Conservation (phyloP, 192 early-diverging fungal species). For the Backusella psychrophila region DNA sequence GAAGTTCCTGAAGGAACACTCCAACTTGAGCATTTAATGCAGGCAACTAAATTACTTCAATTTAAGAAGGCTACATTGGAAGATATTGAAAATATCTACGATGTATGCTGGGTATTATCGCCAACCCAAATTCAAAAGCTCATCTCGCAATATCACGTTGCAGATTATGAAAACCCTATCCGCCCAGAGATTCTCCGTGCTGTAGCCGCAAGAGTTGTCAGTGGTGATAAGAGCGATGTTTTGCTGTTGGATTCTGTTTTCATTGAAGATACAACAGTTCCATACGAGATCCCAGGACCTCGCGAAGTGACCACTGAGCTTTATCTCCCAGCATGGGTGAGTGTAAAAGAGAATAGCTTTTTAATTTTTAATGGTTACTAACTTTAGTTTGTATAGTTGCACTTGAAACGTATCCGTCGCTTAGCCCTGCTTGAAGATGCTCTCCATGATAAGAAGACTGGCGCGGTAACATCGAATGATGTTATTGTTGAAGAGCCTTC, state of each 20-base stretch:
- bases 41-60: conserved; percentile 96
- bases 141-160: conserved; percentile 89
- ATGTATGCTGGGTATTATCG: conserved; percentile 96
- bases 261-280: conserved; percentile 49
- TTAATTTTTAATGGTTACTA: not conserved
- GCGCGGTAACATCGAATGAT: not conserved
- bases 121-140: conserved; percentile 97
- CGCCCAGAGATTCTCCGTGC: conserved; percentile 87
- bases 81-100: conserved; percentile 98
- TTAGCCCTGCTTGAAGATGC: not conserved
- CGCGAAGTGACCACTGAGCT: conserved; percentile 29
- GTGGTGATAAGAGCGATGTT: conserved; percentile 84
- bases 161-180: conserved; percentile 92
- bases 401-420: conserved; percentile 6
- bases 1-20: conserved; percentile 83
- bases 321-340: conserved; percentile 11
- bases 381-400: not conserved
- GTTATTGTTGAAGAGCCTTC: not conserved
- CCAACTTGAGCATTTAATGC: conserved; percentile 91
- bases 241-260: conserved; percentile 82
- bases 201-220: conserved; percentile 74
- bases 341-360: not conserved
- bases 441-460: not conserved
- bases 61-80: conserved; percentile 79
- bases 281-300: conserved; percentile 50